Evolutionary conservation across 2,329 filamentous ascomycete species (phyloP).

Genomic region (Diplodia seriata): DNA sequence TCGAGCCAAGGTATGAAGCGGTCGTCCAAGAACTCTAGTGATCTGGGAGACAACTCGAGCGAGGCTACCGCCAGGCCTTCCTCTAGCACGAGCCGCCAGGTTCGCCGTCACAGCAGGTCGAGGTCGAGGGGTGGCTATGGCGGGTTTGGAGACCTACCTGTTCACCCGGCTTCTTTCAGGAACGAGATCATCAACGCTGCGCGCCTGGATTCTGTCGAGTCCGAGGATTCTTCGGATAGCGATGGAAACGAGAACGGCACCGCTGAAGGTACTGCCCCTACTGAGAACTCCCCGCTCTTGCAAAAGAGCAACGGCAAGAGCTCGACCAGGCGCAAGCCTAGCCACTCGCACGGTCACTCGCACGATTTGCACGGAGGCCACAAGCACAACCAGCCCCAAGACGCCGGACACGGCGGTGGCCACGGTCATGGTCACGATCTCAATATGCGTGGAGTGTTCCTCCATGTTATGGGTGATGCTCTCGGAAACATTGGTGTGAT

Average conservation of each 20-base stretch:
- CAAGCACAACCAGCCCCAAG: slow-evolving; percentile 79
- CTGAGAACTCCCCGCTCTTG: slow-evolving; percentile 47
- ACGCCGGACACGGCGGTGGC: slow-evolving; percentile 57
- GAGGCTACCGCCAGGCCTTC: slow-evolving; percentile 13
- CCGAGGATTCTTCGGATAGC: slow-evolving; percentile 64
- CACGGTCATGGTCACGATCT: slow-evolving; percentile 79
- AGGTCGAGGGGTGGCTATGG: slow-evolving; percentile 55
- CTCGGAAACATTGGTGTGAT: slow-evolving; percentile 89
- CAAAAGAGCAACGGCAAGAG: slow-evolving; percentile 44
- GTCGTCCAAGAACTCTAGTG: background rate
- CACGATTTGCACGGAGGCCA: slow-evolving; percentile 68
- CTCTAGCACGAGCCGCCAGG: slow-evolving; percentile 10
- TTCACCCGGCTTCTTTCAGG: slow-evolving; percentile 88
- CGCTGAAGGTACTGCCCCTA: slow-evolving; percentile 54
- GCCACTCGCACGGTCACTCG: slow-evolving; percentile 37
- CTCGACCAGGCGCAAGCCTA: slow-evolving; percentile 34
- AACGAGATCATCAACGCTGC: slow-evolving; percentile 92
- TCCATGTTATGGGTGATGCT: slow-evolving; percentile 78
- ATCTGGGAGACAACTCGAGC: slow-evolving; percentile 8
- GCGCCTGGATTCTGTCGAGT: slow-evolving; percentile 63
- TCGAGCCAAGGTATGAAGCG: slow-evolving; percentile 36
- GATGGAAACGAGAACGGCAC: slow-evolving; percentile 43
- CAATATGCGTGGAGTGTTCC: slow-evolving; percentile 84
- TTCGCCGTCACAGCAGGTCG: slow-evolving; percentile 60
- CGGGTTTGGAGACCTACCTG: slow-evolving; percentile 72